Percentiles rank a stretch among this genome's conserved stretches.
Conservation (phyloP, 2,329 filamentous ascomycete species). For the Diaporthe velutina region DNA sequence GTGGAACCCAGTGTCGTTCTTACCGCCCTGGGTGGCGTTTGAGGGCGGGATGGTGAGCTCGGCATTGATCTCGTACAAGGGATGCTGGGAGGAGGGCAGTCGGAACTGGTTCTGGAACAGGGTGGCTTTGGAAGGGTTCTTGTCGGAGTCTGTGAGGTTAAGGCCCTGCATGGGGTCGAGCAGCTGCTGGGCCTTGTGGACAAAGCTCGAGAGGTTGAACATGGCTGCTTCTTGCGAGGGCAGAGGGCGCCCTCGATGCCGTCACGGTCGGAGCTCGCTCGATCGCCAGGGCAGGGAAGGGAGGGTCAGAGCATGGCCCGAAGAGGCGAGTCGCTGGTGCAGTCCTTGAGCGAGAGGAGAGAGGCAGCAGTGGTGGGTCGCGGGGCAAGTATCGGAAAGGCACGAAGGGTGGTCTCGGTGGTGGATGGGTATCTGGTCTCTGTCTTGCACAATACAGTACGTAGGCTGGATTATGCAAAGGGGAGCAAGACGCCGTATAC, state of each 20-base stretch:
- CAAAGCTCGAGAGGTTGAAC: conserved; percentile 80
- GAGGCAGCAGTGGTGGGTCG: background rate
- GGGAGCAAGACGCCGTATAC: background rate
- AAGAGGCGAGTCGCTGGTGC: background rate
- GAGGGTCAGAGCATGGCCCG: conserved; percentile 29
- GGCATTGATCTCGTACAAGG: conserved; percentile 95
- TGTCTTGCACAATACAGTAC: background rate
- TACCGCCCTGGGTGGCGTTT: conserved; percentile 78
- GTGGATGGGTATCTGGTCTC: background rate
- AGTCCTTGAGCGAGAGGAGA: background rate
- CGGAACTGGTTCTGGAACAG: conserved; percentile 98
- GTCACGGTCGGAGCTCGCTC: background rate
- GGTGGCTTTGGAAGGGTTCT: conserved; percentile 88
- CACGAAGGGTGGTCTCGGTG: background rate
- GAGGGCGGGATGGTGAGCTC: conserved; percentile 89
- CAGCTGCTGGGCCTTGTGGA: conserved; percentile 95
- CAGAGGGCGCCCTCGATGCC: conserved; percentile 37
- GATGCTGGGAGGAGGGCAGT: conserved; percentile 90
- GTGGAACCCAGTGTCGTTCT: conserved; percentile 82
- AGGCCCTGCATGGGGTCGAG: conserved; percentile 89
- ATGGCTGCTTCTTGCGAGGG: conserved; percentile 55
- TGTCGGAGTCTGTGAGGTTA: conserved; percentile 79
- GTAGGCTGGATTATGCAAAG: background rate
- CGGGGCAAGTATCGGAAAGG: background rate
- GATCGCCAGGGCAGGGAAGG: conserved; percentile 10